phyloP scores from a whole-genome alignment of 2,329 filamentous ascomycete genomes.

The Aureobasidium sp. region DNA sequence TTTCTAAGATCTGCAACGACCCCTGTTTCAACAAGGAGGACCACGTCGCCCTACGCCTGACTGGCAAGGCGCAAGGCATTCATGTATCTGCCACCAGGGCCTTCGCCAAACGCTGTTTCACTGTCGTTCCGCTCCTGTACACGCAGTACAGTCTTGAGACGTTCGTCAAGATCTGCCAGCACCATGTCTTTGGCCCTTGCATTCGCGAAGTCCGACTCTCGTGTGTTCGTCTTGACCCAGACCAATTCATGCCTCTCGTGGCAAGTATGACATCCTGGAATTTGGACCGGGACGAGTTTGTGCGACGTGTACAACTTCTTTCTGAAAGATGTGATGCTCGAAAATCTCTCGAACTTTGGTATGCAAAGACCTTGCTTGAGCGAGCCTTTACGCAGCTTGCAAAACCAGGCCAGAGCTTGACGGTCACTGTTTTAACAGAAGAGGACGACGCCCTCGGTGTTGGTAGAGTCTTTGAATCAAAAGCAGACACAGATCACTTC shows the following conservation, averaged over 20 bases:
- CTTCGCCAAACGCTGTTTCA: neutral
- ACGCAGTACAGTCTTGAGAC: neutral
- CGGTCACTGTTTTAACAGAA: neutral
- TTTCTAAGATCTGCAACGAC: neutral
- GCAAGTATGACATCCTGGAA: neutral
- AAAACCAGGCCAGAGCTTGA: neutral
- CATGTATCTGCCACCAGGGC: neutral
- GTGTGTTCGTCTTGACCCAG: neutral
- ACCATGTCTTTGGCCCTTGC: neutral
- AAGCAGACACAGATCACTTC: neutral
- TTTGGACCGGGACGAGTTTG: neutral
- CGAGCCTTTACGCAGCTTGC: neutral
- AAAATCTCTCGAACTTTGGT: rapidly evolving
- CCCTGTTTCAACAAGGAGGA: neutral
- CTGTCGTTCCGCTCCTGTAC: neutral
- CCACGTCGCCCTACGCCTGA: neutral
- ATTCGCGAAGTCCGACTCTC: neutral
- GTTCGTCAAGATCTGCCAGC: neutral
- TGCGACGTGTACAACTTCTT: neutral
- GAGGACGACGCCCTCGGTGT: neutral
- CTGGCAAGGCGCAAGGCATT: neutral
- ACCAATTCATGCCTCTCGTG: neutral
- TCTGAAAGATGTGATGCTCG: neutral
- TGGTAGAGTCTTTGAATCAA: neutral
- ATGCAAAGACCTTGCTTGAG: neutral